A percentile compares a stretch with the other conserved stretches of the same genome.
Evolutionary conservation across 257 asterid species (phyloP).

Genomic region (Leonotis leonurus): DNA sequence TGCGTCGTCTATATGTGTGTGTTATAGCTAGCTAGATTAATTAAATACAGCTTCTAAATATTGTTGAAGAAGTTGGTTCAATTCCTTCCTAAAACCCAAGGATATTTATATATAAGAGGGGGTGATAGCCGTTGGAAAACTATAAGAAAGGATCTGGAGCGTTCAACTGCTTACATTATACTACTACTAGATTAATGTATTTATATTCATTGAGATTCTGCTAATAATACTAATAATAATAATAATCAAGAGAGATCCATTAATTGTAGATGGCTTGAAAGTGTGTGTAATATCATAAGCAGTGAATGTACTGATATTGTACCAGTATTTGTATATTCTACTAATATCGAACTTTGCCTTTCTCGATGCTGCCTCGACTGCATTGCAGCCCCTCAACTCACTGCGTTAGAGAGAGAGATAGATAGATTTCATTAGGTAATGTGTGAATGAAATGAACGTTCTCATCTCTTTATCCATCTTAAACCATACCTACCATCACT

Average conservation of each 20-base stretch:
- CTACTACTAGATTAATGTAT: background rate
- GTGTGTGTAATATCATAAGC: background rate
- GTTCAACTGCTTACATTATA: background rate
- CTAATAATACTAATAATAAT: background rate
- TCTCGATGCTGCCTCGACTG: slow-evolving; percentile 7
- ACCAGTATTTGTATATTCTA: background rate
- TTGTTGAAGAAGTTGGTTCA: too few species aligned
- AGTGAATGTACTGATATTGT: background rate
- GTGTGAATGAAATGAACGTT: background rate
- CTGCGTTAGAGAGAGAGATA: background rate
- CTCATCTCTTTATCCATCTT: too few species aligned
- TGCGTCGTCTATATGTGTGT: too few species aligned
- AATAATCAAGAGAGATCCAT: background rate
- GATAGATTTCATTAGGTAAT: too few species aligned
- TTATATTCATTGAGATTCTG: background rate
- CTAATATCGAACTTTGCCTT: background rate
- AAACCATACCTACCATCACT: too few species aligned
- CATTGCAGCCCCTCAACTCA: background rate
- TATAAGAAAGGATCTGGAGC: background rate
- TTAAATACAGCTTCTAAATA: too few species aligned
- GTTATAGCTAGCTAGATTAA: too few species aligned
- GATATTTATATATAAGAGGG: background rate
- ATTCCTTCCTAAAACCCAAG: too few species aligned
- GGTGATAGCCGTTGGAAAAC: background rate
- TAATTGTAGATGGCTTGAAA: background rate